phyloP scores from a whole-genome alignment of 2,329 filamentous ascomycete species.

The Pseudopithomyces maydicus region DNA sequence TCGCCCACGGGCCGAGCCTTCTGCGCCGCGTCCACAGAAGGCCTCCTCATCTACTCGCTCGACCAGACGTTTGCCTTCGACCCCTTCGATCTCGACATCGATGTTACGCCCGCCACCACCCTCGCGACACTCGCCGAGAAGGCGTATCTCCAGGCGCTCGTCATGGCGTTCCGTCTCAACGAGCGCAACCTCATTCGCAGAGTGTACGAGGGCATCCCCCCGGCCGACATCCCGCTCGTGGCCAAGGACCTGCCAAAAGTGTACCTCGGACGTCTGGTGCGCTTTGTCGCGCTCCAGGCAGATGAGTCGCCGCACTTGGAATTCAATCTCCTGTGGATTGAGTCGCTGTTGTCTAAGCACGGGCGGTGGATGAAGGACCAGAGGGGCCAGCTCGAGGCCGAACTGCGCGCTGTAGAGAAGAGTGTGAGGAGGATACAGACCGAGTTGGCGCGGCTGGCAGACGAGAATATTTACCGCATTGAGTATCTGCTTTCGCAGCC shows the following conservation, averaged over 20 bases:
- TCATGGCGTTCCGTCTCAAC: constrained; percentile 97
- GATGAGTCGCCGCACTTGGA: constrained; percentile 93
- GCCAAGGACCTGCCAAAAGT: constrained; percentile 80
- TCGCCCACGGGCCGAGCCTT: constrained; percentile 88
- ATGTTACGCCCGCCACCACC: constrained; percentile 79
- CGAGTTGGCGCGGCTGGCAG: constrained; percentile 80
- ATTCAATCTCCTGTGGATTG: constrained; percentile 93
- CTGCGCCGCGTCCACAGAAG: constrained; percentile 93
- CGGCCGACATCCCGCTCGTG: constrained; percentile 74
- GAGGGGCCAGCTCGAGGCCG: constrained; percentile 77
- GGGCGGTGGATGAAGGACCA: constrained; percentile 85
- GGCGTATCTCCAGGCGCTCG: constrained; percentile 87
- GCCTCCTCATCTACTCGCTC: constrained; percentile 88
- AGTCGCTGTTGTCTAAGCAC: constrained; percentile 78
- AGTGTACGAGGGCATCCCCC: constrained; percentile 84
- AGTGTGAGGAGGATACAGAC: constrained; percentile 80
- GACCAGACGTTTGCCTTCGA: constrained; percentile 87
- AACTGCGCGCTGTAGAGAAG: constrained; percentile 80
- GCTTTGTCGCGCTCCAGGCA: constrained; percentile 84
- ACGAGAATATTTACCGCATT: constrained; percentile 87
- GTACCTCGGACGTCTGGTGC: constrained; percentile 83
- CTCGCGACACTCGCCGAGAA: constrained; percentile 72
- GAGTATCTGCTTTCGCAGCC: constrained; percentile 75
- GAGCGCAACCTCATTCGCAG: constrained; percentile 79
- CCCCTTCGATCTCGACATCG: constrained; percentile 93